These are phyloP conservation scores for Aspergillus ustus DNA, from an alignment of 2,329 filamentous ascomycete species.

Conservation along the genomic window DNA sequence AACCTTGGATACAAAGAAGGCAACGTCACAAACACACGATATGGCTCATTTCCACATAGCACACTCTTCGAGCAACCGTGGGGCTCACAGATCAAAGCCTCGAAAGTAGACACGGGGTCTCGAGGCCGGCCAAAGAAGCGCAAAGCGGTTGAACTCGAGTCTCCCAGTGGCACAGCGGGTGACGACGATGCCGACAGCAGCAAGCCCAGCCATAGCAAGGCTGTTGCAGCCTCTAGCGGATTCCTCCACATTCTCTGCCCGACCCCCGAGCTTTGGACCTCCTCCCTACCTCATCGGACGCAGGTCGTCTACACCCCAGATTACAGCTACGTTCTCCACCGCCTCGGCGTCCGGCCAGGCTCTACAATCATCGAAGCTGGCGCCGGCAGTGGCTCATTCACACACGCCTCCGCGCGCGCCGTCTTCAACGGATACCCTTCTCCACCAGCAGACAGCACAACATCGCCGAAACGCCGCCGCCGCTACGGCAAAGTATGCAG, in stretches of 20 bases:
- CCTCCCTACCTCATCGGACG: slow-evolving; percentile 56
- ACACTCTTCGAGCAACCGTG: slow-evolving; percentile 79
- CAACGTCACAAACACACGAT: slow-evolving; percentile 85
- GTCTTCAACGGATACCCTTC: slow-evolving; percentile 54
- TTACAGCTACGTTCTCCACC: slow-evolving; percentile 58
- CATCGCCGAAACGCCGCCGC: slow-evolving; percentile 20
- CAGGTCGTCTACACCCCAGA: slow-evolving; percentile 60
- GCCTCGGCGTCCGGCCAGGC: slow-evolving; percentile 52
- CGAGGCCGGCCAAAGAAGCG: slow-evolving; percentile 69
- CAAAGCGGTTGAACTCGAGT: slow-evolving; percentile 50
- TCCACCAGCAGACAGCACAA: slow-evolving; percentile 18
- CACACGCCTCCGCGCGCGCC: slow-evolving; percentile 54
- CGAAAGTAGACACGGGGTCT: slow-evolving; percentile 86
- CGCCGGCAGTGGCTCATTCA: slow-evolving; percentile 58
- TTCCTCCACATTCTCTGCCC: slow-evolving; percentile 55
- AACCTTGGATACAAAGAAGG: slow-evolving; percentile 76
- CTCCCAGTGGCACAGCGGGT: slow-evolving; percentile 26
- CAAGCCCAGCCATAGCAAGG: slow-evolving; percentile 22
- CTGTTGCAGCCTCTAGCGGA: slow-evolving; percentile 49
- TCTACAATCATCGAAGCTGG: slow-evolving; percentile 55
- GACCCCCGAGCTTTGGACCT: slow-evolving; percentile 57
- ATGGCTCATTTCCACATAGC: slow-evolving; percentile 85
- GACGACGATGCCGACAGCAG: slow-evolving; percentile 24
- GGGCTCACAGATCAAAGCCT: slow-evolving; percentile 91
- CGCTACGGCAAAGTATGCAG: slow-evolving; percentile 53